These are phyloP conservation scores for Rhizopus delemar DNA, from an alignment of 371 early-diverging fungal genomes.

Conservation along the genomic window DNA sequence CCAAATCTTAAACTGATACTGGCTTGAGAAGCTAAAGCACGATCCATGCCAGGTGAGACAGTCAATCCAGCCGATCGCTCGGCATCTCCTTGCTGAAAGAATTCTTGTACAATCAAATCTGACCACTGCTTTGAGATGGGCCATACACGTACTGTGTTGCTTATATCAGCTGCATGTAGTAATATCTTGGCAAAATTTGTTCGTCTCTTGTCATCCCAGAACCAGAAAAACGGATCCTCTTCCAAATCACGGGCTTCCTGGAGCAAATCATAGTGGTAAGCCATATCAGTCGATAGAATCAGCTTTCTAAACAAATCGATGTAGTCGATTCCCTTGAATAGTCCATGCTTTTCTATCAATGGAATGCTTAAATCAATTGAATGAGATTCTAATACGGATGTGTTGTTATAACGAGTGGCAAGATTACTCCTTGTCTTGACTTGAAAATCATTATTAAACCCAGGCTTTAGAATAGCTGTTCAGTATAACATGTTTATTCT, in stretches of 20 bases:
- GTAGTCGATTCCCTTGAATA: conserved; percentile 27
- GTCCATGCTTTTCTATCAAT: conserved; percentile 60
- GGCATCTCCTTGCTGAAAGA: conserved; percentile 83
- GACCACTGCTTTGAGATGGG: conserved; percentile 86
- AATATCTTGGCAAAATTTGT: conserved; percentile 34
- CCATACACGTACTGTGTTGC: conserved; percentile 87
- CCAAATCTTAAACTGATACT: conserved; percentile 80
- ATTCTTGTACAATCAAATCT: conserved; percentile 82
- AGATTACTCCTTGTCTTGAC: conserved; percentile 72
- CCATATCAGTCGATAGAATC: conserved; percentile 84
- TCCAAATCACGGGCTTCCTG: conserved; percentile 40
- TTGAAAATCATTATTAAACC: conserved; percentile 85
- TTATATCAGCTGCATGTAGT: conserved; percentile 88
- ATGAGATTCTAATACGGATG: conserved; percentile 80
- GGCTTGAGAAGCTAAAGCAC: conserved; percentile 68
- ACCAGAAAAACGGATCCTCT: conserved; percentile 12
- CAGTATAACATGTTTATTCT: conserved; percentile 5
- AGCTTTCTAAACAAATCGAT: conserved; percentile 11
- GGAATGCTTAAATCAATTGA: conserved; percentile 69
- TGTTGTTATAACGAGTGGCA: conserved; percentile 62
- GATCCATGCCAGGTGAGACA: conserved; percentile 88
- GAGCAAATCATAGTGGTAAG: conserved; percentile 71
- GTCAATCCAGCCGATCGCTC: conserved; percentile 72
- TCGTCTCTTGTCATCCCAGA: conserved; percentile 6
- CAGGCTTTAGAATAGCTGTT: conserved; percentile 58